phyloP scores from a whole-genome alignment of 352 stramenopile species.

The Blastocystis sp. region DNA sequence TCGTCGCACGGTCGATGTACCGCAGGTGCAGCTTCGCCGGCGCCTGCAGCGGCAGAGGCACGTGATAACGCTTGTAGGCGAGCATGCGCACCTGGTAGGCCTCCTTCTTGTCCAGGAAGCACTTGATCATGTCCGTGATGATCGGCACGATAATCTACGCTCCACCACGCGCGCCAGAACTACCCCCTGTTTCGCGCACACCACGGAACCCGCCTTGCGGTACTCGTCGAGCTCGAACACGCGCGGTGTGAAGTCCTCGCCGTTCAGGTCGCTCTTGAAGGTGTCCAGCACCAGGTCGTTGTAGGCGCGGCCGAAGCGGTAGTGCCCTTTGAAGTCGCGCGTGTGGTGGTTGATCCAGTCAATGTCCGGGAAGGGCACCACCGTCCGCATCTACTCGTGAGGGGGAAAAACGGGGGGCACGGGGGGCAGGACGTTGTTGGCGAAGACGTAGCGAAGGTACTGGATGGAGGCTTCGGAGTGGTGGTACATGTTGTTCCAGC shows the following conservation, averaged over 20 bases:
- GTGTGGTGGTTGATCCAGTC: conserved; percentile 65
- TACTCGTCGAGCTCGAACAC: conserved; percentile 41
- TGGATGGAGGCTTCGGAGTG: conserved; percentile 62
- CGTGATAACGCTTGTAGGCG: conserved; percentile 44
- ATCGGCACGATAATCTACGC: conserved; percentile 38
- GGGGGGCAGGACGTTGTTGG: background rate
- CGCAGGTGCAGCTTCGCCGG: conserved; percentile 38
- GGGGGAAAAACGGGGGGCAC: background rate
- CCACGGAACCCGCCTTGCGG: background rate
- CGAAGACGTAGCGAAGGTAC: conserved; percentile 36
- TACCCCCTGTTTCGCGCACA: conserved; percentile 23
- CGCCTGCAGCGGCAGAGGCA: background rate
- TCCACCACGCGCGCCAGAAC: background rate
- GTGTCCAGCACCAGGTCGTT: conserved; percentile 52
- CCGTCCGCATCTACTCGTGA: conserved; percentile 39
- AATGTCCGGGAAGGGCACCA: conserved; percentile 46
- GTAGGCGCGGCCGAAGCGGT: conserved; percentile 38
- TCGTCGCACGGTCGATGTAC: conserved; percentile 27
- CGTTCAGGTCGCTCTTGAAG: conserved; percentile 48
- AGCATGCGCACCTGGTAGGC: conserved; percentile 57
- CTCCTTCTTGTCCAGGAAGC: conserved; percentile 64
- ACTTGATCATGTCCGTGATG: conserved; percentile 61
- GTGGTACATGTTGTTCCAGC: conserved; percentile 69
- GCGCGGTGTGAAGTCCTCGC: conserved; percentile 9
- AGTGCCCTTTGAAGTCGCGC: conserved; percentile 60